phyloP scores from a whole-genome alignment of 805 yeast genomes.

The Saccharomyces eubayanus region DNA sequence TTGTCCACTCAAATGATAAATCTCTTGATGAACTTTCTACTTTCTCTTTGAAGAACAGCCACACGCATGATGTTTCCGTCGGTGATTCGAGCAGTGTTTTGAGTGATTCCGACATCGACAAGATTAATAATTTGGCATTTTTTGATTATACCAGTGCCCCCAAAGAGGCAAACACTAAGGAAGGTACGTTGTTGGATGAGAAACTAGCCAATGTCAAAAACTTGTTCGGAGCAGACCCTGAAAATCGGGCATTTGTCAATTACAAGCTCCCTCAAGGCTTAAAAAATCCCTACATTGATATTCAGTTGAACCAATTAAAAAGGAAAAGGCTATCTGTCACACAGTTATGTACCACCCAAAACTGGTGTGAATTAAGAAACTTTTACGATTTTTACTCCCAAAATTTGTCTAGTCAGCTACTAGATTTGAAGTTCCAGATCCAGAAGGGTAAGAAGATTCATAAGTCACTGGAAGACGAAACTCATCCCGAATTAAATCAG shows the following conservation, averaged over 20 bases:
- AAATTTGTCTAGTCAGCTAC: slow-evolving; percentile 1
- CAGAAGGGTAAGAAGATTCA: slow-evolving; percentile 43
- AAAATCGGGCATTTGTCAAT: slow-evolving; percentile 10
- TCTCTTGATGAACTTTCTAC: neutral
- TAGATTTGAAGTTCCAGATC: slow-evolving; percentile 35
- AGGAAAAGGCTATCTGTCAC: slow-evolving; percentile 39
- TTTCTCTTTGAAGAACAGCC: neutral
- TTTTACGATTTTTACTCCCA: slow-evolving; percentile 46
- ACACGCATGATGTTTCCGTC: neutral
- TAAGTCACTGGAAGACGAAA: slow-evolving; percentile 36
- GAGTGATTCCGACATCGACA: neutral
- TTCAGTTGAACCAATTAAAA: neutral
- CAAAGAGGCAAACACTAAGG: slow-evolving; percentile 4
- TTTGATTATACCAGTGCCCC: slow-evolving; percentile 2
- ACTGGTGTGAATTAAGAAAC: slow-evolving; percentile 62
- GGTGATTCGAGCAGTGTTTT: neutral
- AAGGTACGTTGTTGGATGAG: slow-evolving; percentile 2
- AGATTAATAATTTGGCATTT: slow-evolving; percentile 9
- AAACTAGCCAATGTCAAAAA: slow-evolving; percentile 14
- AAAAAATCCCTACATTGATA: slow-evolving; percentile 14
- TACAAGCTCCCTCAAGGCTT: slow-evolving; percentile 12
- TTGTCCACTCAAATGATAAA: neutral
- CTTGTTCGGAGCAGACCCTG: slow-evolving; percentile 14
- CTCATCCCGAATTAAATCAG: slow-evolving; percentile 33
- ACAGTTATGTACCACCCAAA: slow-evolving; percentile 40